Evolutionary conservation across 441 rosid species (phyloP), one percentile per base, ranked within the genome.

Genomic region (Geranium incanum): DNA sequence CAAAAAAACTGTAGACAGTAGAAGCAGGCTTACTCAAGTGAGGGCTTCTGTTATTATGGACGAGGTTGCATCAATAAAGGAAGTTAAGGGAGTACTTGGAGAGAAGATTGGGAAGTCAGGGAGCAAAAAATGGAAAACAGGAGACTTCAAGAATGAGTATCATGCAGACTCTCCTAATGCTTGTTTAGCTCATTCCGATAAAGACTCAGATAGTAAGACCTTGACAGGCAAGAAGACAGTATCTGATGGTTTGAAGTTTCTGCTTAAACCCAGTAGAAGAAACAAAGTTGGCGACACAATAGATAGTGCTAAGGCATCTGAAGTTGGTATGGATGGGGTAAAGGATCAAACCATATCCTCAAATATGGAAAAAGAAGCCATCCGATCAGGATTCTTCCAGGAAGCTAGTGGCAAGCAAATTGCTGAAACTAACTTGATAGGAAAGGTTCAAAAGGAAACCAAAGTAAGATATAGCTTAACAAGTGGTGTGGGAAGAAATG

Each of bases 11-110:
- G 16, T 72, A 37, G 67, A 4, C 4, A 71, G 69, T 71, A 68
- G 74, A 70, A 74, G 68, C 76, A 78, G 64, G 33, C 66, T 76
- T 69, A 11, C 39, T 28, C 67, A 63, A 63, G 39, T 5, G 67
- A 63, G 67, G 67, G 38, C 37, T 63, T 37, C 16, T 62, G 33
- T 28, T 23, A 21, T 2, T 21, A 23, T 19, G 0, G 28, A 59
- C 3, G 63, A 57, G 63, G 63, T 57, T 57, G 63, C 23, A 7
- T 19, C 65, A 18, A 28, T 65, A 71, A 66, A 68, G 36, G 74
- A 76, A 71, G 70, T 60, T 72, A 79, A 78, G 78, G 77, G 71
- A 63, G 66, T 63, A 23, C 38, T 63, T 28, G 38, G 67, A 63
- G 18, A 63, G 5, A 63, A 28, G 39, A 63, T 23, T 9, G 66